A percentile compares a stretch with the other conserved stretches of the same genome.
These are phyloP conservation scores for Candida sonorensis DNA, from an alignment of 805 yeast species.

Conservation along the genomic window DNA sequence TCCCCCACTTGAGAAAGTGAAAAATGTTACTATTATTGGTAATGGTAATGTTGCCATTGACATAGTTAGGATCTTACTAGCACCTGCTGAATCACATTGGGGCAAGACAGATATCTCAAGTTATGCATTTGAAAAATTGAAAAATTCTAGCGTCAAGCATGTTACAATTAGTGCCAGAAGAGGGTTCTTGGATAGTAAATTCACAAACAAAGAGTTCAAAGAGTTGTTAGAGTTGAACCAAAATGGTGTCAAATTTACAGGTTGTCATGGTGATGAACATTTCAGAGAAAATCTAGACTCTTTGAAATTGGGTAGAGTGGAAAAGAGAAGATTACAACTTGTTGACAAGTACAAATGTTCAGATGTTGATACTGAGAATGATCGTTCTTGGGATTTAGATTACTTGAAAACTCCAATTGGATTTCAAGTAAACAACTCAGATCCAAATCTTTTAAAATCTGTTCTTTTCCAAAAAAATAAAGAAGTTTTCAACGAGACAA, in stretches of 20 bases:
- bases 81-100: constrained; percentile 48
- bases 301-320: constrained; percentile 40
- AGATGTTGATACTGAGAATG: constrained; percentile 1
- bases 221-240: constrained; percentile 62
- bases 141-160: constrained; percentile 45
- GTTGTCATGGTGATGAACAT: constrained; percentile 36
- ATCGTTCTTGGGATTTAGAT: constrained; percentile 54
- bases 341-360: constrained; percentile 40
- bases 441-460: constrained; percentile 33
- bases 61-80: constrained; percentile 71
- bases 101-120: constrained; percentile 63
- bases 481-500: constrained; percentile 30
- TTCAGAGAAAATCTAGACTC: constrained; percentile 24
- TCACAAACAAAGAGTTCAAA: constrained; percentile 86
- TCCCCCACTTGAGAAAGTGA: constrained; percentile 56
- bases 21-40: constrained; percentile 77
- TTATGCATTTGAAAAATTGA: constrained; percentile 50
- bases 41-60: constrained; percentile 97
- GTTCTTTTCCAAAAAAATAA: constrained; percentile 45
- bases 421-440: constrained; percentile 32
- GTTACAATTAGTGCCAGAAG: constrained; percentile 80
- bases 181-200: constrained; percentile 80
- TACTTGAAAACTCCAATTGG: constrained; percentile 63
- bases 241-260: constrained; percentile 41
- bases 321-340: constrained; percentile 60